phyloP scores from a whole-genome alignment of 305 asterid genomes.

The Fraxinus ornus region DNA sequence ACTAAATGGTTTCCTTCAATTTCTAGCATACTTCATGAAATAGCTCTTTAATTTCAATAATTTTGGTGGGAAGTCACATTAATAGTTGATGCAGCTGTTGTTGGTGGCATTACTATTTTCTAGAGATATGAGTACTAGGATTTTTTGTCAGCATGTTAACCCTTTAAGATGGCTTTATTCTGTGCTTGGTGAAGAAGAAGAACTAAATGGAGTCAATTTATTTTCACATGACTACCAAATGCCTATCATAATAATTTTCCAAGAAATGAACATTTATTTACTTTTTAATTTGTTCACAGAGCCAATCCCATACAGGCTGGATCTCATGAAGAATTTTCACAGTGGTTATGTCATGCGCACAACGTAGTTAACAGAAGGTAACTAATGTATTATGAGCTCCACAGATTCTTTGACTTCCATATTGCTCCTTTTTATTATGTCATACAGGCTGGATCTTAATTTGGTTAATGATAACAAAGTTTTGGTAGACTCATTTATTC shows the following conservation, averaged over 20 bases:
- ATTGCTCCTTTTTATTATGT: not conserved
- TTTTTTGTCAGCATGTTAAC: not conserved
- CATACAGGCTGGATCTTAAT: no score
- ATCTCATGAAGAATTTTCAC: slow-evolving; percentile 77
- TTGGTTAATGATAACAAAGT: not conserved
- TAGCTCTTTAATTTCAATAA: not conserved
- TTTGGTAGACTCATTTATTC: not conserved
- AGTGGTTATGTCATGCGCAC: slow-evolving; percentile 82
- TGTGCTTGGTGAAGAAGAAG: not conserved
- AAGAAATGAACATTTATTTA: not conserved
- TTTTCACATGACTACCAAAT: not conserved
- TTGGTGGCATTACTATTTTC: not conserved
- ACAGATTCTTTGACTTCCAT: not conserved
- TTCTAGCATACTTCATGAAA: not conserved
- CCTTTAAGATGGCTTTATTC: not conserved
- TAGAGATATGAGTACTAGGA: not conserved
- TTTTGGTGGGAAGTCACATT: not conserved
- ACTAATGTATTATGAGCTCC: not conserved
- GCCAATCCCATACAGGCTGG: slow-evolving; percentile 79
- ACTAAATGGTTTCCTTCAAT: not conserved
- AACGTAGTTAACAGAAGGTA: slow-evolving; percentile 94
- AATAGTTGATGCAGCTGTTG: not conserved
- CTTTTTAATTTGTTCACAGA: slow-evolving; percentile 39
- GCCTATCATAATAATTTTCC: not conserved
- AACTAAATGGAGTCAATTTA: not conserved